Base-by-base conservation (phyloP, 2,329 filamentous ascomycete species). In the Hymenoscyphus infarciens region DNA sequence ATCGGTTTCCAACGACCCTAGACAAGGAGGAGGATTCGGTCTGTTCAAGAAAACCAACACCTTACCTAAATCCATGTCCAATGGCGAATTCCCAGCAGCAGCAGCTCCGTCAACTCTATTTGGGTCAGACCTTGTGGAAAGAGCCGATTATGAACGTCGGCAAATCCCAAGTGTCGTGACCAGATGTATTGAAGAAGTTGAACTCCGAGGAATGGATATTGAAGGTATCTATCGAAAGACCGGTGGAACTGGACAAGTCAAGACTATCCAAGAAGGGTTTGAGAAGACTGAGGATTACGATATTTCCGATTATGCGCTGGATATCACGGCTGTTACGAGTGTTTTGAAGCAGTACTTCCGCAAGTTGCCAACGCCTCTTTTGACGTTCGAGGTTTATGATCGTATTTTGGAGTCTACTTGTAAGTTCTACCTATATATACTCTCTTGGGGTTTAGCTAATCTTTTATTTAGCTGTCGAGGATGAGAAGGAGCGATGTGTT, bases 141-240 rank as follows among this genome's bases (percentile, higher is more conserved):
- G 95, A 66, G 89, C 92, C 72, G 92, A 97, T 58, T 92, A 86
- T 72, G 95, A 99, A 76, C 91, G 90, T 67, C 88, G 90, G 60
- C 87, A 94, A 71, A 94, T 99, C 65, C 95, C 95, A 56, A 88
- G 87, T 66, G 91, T 99, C 31, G 91, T 99, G 53, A 94, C 87
- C 56, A 89, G 92, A 56, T 99, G 95, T 77, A 96, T 99, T 69
- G 91, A 97, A 74, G 94, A 99, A 77, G 95, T 99, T 45, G 95
- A 99, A 76, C 80, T 95, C 25, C 88, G 95, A 74, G 95, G 94
- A 77, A 97, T 99, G 91, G 93, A 98, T 71, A 86, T 96, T 69
- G 95, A 98, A 78, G 95, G 95, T 66, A 96, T 99, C 70, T 99
- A 99, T 79, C 88, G 95, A 72, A 99, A 99, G 82, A 97, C 93